Evolutionary conservation across 768 basidiomycete genomes (phyloP).

Genomic region (Macrolepiota albuminosa): DNA sequence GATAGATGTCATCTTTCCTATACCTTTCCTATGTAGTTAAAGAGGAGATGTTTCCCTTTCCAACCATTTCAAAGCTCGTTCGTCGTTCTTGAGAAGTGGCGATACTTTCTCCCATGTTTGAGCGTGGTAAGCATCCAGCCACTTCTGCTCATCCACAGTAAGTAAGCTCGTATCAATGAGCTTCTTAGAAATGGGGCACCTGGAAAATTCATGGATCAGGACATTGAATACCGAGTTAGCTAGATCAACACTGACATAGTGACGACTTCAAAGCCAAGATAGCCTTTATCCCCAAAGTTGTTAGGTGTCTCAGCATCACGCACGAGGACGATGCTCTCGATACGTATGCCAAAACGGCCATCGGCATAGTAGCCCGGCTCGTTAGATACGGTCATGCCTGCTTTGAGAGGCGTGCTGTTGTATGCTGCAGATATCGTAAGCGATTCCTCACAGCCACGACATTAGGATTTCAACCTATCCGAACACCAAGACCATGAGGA

Average conservation of each 20-base stretch:
- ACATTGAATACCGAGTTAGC: not conserved
- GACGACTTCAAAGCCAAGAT: slow-evolving; percentile 78
- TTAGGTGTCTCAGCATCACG: slow-evolving; percentile 62
- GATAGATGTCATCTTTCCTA: not conserved
- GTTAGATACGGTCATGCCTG: slow-evolving; percentile 90
- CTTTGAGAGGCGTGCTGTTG: slow-evolving; percentile 68
- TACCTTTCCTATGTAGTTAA: slow-evolving; percentile 13
- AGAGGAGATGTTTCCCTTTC: slow-evolving; percentile 50
- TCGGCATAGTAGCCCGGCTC: slow-evolving; percentile 94
- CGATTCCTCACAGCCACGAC: not conserved
- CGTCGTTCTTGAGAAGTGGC: slow-evolving; percentile 62
- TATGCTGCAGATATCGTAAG: slow-evolving; percentile 34
- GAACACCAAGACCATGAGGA: slow-evolving; percentile 59
- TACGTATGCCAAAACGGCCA: slow-evolving; percentile 87
- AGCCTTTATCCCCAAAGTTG: slow-evolving; percentile 83
- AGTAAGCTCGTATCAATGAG: slow-evolving; percentile 66
- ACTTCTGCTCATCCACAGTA: slow-evolving; percentile 59
- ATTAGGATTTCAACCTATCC: slow-evolving; percentile 33
- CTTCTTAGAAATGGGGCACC: slow-evolving; percentile 87
- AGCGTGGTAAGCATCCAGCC: slow-evolving; percentile 83
- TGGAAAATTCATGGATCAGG: slow-evolving; percentile 13
- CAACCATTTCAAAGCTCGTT: slow-evolving; percentile 58
- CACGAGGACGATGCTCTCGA: slow-evolving; percentile 86
- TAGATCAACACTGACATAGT: slow-evolving; percentile 60
- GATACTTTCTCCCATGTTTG: slow-evolving; percentile 71